Evolutionary conservation across 2,329 filamentous ascomycete genomes (phyloP).

Genomic region (Stemphylium beticola): DNA sequence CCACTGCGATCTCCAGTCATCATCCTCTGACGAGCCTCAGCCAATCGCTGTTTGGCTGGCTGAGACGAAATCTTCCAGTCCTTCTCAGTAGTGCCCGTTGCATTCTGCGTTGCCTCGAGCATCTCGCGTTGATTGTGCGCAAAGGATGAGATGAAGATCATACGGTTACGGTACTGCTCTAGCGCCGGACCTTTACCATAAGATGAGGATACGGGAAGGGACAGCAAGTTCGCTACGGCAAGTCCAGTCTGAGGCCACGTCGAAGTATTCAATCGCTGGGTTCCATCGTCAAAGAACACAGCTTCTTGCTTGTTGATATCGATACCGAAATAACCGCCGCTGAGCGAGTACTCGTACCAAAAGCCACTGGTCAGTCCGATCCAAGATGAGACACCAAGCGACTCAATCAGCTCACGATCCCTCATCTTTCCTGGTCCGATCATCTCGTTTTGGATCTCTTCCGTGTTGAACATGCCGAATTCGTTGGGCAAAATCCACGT

Average conservation of each 20-base stretch:
- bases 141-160: constrained; percentile 48
- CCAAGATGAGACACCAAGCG: constrained; percentile 35
- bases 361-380: constrained; percentile 32
- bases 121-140: constrained; percentile 46
- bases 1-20: constrained; percentile 49
- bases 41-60: constrained; percentile 55
- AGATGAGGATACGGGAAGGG: constrained; percentile 33
- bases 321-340: constrained; percentile 41
- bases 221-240: constrained; percentile 42
- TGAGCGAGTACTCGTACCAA: constrained; percentile 50
- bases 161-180: constrained; percentile 37
- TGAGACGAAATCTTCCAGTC: constrained; percentile 53
- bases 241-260: constrained; percentile 42
- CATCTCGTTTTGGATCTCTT: constrained; percentile 6
- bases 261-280: constrained; percentile 38
- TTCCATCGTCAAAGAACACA: constrained; percentile 40
- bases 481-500: constrained; percentile 50
- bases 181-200: background rate
- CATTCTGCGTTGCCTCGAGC: constrained; percentile 43
- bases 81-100: constrained; percentile 39
- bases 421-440: constrained; percentile 16
- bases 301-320: constrained; percentile 40
- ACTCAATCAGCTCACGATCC: constrained; percentile 21
- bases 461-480: constrained; percentile 44
- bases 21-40: constrained; percentile 55